These are phyloP conservation scores for Rutstroemia sp. DNA, from an alignment of 2,329 filamentous ascomycete genomes.

Conservation along the genomic window DNA sequence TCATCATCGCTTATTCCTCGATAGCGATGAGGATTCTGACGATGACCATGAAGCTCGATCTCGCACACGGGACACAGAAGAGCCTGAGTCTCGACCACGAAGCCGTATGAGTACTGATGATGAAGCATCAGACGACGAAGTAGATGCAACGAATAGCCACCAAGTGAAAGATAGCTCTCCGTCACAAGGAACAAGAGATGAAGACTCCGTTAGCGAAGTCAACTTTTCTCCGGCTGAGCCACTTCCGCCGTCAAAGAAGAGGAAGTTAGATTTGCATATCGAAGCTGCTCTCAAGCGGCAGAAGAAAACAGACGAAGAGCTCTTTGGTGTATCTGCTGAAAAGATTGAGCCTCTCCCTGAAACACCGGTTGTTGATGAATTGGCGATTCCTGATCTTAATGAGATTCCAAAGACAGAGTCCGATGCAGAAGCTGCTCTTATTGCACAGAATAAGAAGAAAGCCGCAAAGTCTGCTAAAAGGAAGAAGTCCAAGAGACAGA, in stretches of 20 bases:
- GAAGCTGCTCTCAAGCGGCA: constrained; percentile 68
- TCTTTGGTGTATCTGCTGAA: constrained; percentile 59
- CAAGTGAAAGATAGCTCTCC: constrained; percentile 15
- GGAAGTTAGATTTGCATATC: constrained; percentile 65
- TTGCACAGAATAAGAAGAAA: constrained; percentile 48
- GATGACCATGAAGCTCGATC: constrained; percentile 63
- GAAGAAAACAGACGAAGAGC: constrained; percentile 72
- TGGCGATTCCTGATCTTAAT: constrained; percentile 41
- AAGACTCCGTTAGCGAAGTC: constrained; percentile 64
- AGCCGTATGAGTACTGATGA: constrained; percentile 66
- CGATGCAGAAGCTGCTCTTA: constrained; percentile 36
- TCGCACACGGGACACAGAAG: constrained; percentile 71
- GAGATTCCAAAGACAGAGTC: constrained; percentile 42
- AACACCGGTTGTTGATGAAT: constrained; percentile 38
- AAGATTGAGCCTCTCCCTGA: constrained; percentile 41
- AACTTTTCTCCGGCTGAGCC: constrained; percentile 59
- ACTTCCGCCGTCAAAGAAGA: constrained; percentile 52
- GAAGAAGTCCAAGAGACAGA: constrained; percentile 72
- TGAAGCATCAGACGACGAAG: constrained; percentile 32
- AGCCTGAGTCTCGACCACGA: constrained; percentile 71
- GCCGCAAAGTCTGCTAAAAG: constrained; percentile 48
- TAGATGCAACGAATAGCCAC: constrained; percentile 15
- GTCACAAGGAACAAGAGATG: constrained; percentile 44
- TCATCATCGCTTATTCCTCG: constrained; percentile 70
- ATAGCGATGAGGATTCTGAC: constrained; percentile 71